A percentile compares a stretch with the other conserved stretches of the same genome.
Conservation (phyloP, 495 filamentous ascomycete species). For the Friedmanniomyces simplex region DNA sequence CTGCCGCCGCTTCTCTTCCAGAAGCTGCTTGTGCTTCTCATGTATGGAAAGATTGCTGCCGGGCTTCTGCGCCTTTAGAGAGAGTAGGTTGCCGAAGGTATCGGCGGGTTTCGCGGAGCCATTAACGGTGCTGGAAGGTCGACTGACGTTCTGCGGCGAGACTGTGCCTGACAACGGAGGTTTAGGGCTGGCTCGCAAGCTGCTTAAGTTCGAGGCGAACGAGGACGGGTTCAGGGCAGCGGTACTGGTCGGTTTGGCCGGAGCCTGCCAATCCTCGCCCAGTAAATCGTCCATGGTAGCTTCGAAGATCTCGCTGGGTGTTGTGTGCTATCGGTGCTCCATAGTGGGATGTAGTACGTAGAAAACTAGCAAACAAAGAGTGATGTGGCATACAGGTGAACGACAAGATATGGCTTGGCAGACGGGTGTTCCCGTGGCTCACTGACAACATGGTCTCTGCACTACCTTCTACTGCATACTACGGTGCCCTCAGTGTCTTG, state of each 20-base stretch:
- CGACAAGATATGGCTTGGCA: conserved; percentile 1
- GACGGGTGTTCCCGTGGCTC: neutral
- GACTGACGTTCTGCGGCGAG: conserved; percentile 38
- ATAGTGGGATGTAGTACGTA: neutral
- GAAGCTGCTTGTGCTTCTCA: conserved; percentile 73
- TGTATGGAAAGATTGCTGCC: conserved; percentile 60
- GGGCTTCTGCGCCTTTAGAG: conserved; percentile 58
- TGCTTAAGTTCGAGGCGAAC: conserved; percentile 11
- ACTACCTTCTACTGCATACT: too few relatives aligned
- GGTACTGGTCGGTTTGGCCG: conserved; percentile 6
- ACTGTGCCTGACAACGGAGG: conserved; percentile 50
- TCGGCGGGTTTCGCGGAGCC: conserved; percentile 52
- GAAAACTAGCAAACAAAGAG: neutral
- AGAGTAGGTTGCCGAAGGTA: conserved; percentile 83
- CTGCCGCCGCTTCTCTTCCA: conserved; percentile 65
- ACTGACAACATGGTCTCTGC: too few relatives aligned
- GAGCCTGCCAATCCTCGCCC: conserved; percentile 17
- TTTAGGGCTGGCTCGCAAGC: conserved; percentile 13
- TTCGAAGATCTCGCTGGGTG: neutral
- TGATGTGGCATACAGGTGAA: neutral
- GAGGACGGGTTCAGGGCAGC: conserved; percentile 1
- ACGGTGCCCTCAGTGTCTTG: too few relatives aligned
- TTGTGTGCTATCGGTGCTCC: neutral
- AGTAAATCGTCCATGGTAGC: conserved; percentile 19
- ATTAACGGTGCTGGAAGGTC: conserved; percentile 31